These are phyloP conservation scores for Phytopythium sindhum DNA, from an alignment of 352 stramenopile genomes.

Conservation along the genomic window DNA sequence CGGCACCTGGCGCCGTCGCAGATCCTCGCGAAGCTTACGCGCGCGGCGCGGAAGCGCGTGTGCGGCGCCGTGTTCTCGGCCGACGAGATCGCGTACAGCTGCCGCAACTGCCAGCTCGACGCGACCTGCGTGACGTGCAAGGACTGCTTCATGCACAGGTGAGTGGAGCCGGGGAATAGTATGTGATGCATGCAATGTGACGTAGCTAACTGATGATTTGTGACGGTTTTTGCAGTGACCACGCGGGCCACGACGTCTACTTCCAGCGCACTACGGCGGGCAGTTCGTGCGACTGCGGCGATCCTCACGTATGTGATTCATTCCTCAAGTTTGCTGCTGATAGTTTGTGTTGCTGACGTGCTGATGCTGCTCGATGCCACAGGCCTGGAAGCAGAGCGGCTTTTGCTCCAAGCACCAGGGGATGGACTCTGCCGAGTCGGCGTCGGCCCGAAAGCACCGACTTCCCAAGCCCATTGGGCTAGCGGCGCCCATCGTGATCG, in stretches of 20 bases:
- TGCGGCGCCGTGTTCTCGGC: conserved; percentile 83
- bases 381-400: conserved; percentile 75
- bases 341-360: conserved; percentile 1
- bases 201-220: background rate
- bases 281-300: conserved; percentile 84
- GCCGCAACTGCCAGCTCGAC: conserved; percentile 83
- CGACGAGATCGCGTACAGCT: conserved; percentile 88
- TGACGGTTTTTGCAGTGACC: conserved; percentile 30
- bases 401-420: conserved; percentile 82
- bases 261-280: conserved; percentile 85
- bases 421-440: conserved; percentile 27
- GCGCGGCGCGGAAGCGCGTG: conserved; percentile 63
- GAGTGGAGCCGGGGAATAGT: conserved; percentile 3
- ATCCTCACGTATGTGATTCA: conserved; percentile 53
- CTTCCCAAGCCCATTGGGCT: conserved; percentile 57
- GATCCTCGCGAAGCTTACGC: conserved; percentile 61
- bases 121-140: conserved; percentile 86
- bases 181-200: background rate
- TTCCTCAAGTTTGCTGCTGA: conserved; percentile 2
- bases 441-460: conserved; percentile 42
- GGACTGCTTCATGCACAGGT: conserved; percentile 83
- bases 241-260: conserved; percentile 81
- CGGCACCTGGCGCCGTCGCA: conserved; percentile 35
- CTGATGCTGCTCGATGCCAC: background rate
- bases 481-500: conserved; percentile 60